Conservation (phyloP, 2,329 filamentous ascomycete species). For the Plectosphaerella sp. region DNA sequence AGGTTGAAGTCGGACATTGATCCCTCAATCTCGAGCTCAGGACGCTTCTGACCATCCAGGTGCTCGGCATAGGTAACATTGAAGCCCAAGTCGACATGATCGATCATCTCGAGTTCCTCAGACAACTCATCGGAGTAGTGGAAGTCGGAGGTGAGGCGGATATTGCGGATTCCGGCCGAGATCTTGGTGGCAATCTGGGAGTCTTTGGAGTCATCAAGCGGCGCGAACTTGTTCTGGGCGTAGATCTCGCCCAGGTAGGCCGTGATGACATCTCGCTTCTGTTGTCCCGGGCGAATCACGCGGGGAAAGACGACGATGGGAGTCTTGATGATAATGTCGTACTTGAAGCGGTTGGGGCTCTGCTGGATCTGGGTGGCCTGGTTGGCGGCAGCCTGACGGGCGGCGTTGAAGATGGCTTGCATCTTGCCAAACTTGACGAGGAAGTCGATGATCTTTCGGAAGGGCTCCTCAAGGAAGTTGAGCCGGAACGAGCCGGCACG, state of each 20-base stretch:
- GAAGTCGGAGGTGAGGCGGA: constrained; percentile 84
- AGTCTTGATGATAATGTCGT: constrained; percentile 88
- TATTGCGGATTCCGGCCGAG: constrained; percentile 85
- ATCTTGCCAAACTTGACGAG: constrained; percentile 99
- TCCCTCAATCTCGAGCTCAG: constrained; percentile 87
- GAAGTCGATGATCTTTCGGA: constrained; percentile 97
- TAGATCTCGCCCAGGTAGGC: constrained; percentile 97
- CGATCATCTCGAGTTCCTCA: constrained; percentile 93
- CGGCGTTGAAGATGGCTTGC: constrained; percentile 98
- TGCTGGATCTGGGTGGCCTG: constrained; percentile 93
- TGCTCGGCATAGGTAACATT: constrained; percentile 91
- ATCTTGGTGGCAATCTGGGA: constrained; percentile 83
- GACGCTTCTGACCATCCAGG: constrained; percentile 67
- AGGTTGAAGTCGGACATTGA: constrained; percentile 92
- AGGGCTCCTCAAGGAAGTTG: constrained; percentile 95
- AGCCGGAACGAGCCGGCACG: constrained; percentile 93
- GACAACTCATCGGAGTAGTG: constrained; percentile 67
- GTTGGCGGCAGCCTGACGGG: constrained; percentile 86
- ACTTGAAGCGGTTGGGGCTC: constrained; percentile 84
- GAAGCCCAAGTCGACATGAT: constrained; percentile 92
- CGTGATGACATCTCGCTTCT: constrained; percentile 77
- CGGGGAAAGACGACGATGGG: constrained; percentile 95
- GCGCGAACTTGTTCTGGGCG: constrained; percentile 86
- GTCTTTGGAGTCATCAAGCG: constrained; percentile 71
- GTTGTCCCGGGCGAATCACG: constrained; percentile 63